phyloP scores from a whole-genome alignment of 73 alveolate species.

The Tetrahymena elliotti region DNA sequence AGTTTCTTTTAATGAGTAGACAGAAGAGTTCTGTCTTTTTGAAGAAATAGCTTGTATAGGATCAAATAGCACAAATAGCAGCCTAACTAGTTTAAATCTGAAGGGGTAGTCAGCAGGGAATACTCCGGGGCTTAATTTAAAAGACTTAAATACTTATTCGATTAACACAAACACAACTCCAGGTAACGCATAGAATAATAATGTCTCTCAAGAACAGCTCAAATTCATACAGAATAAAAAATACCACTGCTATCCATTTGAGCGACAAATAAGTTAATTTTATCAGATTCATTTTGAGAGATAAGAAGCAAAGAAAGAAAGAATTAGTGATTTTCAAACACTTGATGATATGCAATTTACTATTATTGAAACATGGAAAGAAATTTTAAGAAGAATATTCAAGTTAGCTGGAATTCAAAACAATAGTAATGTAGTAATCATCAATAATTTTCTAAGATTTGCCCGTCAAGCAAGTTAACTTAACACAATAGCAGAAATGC shows the following conservation, averaged over 20 bases:
- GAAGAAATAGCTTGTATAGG: not conserved
- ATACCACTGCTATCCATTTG: not conserved
- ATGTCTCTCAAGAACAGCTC: not conserved
- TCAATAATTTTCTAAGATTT: not conserved
- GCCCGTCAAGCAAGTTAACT: not conserved
- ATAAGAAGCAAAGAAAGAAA: not conserved
- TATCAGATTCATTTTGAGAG: not conserved
- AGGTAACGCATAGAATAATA: not conserved
- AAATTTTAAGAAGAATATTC: not conserved
- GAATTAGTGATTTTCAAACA: not conserved
- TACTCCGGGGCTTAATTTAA: not conserved
- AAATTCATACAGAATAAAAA: not conserved
- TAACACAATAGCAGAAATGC: not conserved
- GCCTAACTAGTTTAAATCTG: not conserved
- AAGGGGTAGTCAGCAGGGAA: not conserved
- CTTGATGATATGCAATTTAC: not conserved
- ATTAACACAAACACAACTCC: not conserved
- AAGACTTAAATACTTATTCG: not conserved
- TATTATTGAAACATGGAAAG: not conserved
- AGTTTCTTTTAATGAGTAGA: not conserved
- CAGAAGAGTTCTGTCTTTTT: not conserved
- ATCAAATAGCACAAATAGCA: not conserved
- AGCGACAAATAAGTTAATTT: not conserved
- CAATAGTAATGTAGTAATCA: not conserved
- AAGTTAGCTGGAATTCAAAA: not conserved